Evolutionary conservation across 73 alveolate genomes (phyloP).

Genomic region (Paramecium biaurelia): DNA sequence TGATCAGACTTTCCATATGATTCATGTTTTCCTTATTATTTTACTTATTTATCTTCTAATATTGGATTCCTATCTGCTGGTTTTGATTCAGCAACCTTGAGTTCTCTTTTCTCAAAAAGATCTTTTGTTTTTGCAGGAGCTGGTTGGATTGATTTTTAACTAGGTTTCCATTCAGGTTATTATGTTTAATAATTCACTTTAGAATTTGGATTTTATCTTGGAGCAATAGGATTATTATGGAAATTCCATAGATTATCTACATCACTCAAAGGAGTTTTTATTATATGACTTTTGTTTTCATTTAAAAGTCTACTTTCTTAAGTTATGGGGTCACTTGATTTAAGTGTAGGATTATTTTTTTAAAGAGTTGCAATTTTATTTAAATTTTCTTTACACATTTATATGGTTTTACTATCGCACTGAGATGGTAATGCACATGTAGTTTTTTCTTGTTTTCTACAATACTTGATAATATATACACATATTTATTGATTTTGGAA

Average conservation of each 20-base stretch:
- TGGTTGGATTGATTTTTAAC: not conserved
- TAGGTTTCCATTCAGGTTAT: slow-evolving; percentile 29
- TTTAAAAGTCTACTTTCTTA: not conserved
- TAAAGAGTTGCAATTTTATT: not conserved
- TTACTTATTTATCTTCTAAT: not conserved
- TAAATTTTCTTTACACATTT: not conserved
- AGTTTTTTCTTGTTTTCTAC: not conserved
- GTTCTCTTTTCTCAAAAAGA: slow-evolving; percentile 33
- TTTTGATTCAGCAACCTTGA: not conserved
- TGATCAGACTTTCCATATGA: slow-evolving; percentile 18
- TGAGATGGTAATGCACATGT: not conserved
- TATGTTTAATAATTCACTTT: slow-evolving; percentile 10
- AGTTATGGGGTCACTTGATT: slow-evolving; percentile 25
- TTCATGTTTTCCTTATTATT: not conserved
- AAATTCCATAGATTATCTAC: not conserved
- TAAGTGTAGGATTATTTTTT: slow-evolving; percentile 20
- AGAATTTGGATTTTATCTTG: not conserved
- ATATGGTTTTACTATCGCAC: not conserved
- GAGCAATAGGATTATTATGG: not conserved
- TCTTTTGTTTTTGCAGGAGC: not conserved
- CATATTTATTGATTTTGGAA: slow-evolving; percentile 12
- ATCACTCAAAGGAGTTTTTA: slow-evolving; percentile 31
- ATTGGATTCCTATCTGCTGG: slow-evolving; percentile 11
- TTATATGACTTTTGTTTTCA: not conserved
- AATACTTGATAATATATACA: not conserved